These are phyloP conservation scores for Neopestalotiopsis sp. DNA, from an alignment of 2,329 filamentous ascomycete species.

Conservation along the genomic window DNA sequence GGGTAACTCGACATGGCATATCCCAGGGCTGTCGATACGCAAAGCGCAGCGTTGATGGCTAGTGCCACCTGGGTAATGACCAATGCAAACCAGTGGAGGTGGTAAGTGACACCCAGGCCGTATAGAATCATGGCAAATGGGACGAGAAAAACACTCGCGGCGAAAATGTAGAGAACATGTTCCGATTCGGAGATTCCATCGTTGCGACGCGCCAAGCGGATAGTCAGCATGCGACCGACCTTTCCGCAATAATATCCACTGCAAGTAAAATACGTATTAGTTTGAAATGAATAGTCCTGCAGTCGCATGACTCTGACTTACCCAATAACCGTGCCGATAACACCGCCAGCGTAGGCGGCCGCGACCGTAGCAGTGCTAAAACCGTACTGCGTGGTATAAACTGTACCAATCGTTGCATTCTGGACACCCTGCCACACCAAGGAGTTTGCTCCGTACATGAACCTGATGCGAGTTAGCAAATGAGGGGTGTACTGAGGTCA, in stretches of 20 bases:
- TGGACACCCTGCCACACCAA: conserved; percentile 37
- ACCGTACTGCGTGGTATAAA: conserved; percentile 37
- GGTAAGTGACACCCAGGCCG: conserved; percentile 38
- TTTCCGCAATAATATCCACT: conserved; percentile 36
- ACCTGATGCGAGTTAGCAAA: conserved; percentile 16
- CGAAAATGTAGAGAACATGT: conserved; percentile 46
- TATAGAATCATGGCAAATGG: conserved; percentile 33
- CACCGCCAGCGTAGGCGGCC: conserved; percentile 32
- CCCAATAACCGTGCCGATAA: conserved; percentile 16
- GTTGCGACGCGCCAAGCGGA: conserved; percentile 44
- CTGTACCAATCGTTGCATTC: conserved; percentile 36
- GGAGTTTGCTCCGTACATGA: conserved; percentile 39
- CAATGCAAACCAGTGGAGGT: conserved; percentile 47
- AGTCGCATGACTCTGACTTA: conserved; percentile 28
- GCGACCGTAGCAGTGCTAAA: conserved; percentile 34
- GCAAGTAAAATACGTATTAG: neutral
- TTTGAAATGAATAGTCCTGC: conserved; percentile 17
- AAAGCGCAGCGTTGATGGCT: conserved; percentile 38
- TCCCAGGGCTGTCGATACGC: conserved; percentile 41
- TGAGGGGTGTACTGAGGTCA: no score
- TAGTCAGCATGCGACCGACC: conserved; percentile 43
- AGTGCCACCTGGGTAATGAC: conserved; percentile 44
- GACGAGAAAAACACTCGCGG: conserved; percentile 32
- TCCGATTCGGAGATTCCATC: conserved; percentile 47
- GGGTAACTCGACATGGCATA: conserved; percentile 48